A percentile compares a stretch with the other conserved stretches of the same genome.
Conservation (phyloP, 805 yeast genomes). For the Blastobotrys attinorum region DNA sequence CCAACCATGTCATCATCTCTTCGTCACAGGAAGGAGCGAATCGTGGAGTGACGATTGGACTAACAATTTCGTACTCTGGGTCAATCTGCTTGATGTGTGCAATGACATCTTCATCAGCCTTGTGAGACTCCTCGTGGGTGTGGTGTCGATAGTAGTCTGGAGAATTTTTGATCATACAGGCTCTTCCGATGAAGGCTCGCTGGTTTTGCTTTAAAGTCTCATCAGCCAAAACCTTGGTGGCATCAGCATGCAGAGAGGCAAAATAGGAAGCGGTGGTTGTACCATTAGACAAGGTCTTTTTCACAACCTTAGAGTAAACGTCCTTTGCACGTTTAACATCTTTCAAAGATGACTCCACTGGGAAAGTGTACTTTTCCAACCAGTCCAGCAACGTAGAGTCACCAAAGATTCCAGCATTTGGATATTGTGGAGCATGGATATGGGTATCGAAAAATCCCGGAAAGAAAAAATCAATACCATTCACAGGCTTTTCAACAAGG, state of each 20-base stretch:
- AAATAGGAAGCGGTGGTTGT: constrained; percentile 91
- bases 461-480: constrained; percentile 44
- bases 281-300: constrained; percentile 65
- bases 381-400: constrained; percentile 81
- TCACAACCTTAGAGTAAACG: constrained; percentile 62
- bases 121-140: constrained; percentile 44
- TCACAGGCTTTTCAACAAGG: constrained; percentile 3
- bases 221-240: constrained; percentile 72
- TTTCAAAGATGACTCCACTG: constrained; percentile 64
- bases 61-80: constrained; percentile 43
- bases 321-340: constrained; percentile 46
- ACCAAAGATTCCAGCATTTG: constrained; percentile 78
- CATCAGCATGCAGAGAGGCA: constrained; percentile 75
- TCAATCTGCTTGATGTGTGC: constrained; percentile 48
- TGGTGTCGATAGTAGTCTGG: constrained; percentile 62
- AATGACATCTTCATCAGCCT: constrained; percentile 48
- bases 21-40: constrained; percentile 85
- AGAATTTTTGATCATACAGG: constrained; percentile 83
- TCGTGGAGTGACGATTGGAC: constrained; percentile 83
- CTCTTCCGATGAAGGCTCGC: constrained; percentile 85
- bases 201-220: constrained; percentile 63
- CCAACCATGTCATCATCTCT: constrained; percentile 54
- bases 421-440: constrained; percentile 79
- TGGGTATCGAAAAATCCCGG: constrained; percentile 83
- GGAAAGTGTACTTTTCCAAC: constrained; percentile 83